These are phyloP conservation scores for Boletus reticuloceps DNA, from an alignment of 768 basidiomycete genomes.

Conservation along the genomic window DNA sequence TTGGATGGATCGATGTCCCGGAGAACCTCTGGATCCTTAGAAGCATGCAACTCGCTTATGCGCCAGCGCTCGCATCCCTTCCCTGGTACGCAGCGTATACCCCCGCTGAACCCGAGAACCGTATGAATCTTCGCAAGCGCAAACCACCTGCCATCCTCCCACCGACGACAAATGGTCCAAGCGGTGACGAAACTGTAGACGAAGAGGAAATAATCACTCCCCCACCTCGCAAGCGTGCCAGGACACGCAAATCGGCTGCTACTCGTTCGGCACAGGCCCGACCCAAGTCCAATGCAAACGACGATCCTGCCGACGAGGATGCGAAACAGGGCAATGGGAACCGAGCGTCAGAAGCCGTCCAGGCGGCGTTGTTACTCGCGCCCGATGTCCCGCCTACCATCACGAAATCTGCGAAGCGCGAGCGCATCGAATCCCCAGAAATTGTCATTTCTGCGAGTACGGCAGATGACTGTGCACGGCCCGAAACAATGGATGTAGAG, in stretches of 20 bases:
- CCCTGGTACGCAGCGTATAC: conserved; percentile 33
- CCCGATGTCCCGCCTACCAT: conserved; percentile 10
- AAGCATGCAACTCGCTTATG: conserved; percentile 31
- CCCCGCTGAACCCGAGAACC: conserved; percentile 28
- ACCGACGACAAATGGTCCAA: conserved; percentile 29
- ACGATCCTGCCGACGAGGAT: conserved; percentile 5
- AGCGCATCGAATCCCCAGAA: conserved; percentile 19
- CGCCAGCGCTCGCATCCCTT: conserved; percentile 18
- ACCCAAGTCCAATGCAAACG: conserved; percentile 2
- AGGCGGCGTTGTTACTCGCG: conserved; percentile 15
- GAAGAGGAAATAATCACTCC: conserved; percentile 29
- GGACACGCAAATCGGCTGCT: conserved; percentile 23
- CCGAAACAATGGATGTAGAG: conserved; percentile 16
- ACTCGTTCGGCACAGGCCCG: conserved; percentile 6
- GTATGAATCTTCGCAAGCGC: conserved; percentile 35
- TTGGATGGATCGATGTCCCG: conserved; percentile 32
- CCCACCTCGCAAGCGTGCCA: conserved; percentile 31
- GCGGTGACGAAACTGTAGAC: conserved; percentile 33
- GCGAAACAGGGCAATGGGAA: conserved; percentile 1
- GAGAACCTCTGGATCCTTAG: conserved; percentile 35
- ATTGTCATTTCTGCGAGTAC: background rate
- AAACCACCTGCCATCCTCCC: conserved; percentile 23
- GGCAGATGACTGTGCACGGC: conserved; percentile 10
- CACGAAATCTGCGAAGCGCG: conserved; percentile 21
- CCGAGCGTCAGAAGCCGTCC: background rate